These are phyloP conservation scores for Astrothelium macrocarpum DNA, from an alignment of 495 filamentous ascomycete genomes.

Conservation along the genomic window DNA sequence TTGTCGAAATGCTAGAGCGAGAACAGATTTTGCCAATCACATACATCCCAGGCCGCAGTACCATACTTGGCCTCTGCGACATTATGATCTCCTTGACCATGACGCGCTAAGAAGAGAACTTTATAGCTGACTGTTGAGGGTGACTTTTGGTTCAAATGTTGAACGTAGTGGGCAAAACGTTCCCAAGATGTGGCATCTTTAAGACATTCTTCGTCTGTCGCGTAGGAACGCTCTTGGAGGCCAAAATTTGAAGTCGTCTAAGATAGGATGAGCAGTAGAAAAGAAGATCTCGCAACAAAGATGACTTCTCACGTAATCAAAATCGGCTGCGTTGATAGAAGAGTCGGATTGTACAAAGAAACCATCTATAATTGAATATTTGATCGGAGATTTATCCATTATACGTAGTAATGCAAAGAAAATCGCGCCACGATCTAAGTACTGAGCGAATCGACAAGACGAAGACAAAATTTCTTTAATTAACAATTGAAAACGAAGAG, in stretches of 20 bases:
- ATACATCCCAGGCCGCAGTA: slow-evolving; percentile 31
- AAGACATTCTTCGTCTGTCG: slow-evolving; percentile 12
- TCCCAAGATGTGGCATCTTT: slow-evolving; percentile 20
- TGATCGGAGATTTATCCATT: too few species aligned
- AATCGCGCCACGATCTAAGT: too few species aligned
- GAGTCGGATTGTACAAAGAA: slow-evolving; percentile 25
- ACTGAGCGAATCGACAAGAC: too few species aligned
- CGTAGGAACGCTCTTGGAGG: slow-evolving; percentile 24
- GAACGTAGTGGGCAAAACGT: slow-evolving; percentile 21
- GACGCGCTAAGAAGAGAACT: slow-evolving; percentile 29
- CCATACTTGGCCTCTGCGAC: slow-evolving; percentile 32
- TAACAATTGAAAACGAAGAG: too few species aligned
- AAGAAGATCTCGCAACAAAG: not conserved
- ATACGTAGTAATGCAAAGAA: too few species aligned
- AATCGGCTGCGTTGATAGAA: slow-evolving; percentile 14
- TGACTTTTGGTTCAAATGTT: slow-evolving; percentile 15
- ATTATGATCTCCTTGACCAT: slow-evolving; percentile 34
- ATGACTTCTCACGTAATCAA: slow-evolving; percentile 22
- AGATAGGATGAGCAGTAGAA: not conserved
- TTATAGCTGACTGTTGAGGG: slow-evolving; percentile 20
- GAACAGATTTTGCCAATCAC: slow-evolving; percentile 4
- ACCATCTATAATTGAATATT: slow-evolving; percentile 14
- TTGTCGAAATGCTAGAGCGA: not conserved
- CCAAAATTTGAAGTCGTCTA: slow-evolving; percentile 27
- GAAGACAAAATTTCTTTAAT: too few species aligned